These are phyloP conservation scores for Musa schizocarpa DNA, from an alignment of 176 grass and related monocot genomes.

Conservation along the genomic window DNA sequence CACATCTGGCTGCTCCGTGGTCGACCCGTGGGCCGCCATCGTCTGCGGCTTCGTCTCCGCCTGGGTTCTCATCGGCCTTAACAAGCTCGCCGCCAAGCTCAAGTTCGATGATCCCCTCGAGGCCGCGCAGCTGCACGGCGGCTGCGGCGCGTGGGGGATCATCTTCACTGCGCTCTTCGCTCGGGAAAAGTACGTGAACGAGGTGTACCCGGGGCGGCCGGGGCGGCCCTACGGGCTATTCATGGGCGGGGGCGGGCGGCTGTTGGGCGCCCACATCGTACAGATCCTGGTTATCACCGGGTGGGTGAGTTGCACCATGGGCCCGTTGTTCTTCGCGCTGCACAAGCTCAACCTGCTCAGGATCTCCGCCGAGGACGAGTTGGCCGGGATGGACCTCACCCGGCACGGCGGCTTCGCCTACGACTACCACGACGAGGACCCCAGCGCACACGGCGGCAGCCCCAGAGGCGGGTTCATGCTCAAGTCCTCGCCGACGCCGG, in stretches of 20 bases:
- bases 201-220: background rate
- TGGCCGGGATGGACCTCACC: constrained; percentile 2
- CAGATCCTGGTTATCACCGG: background rate
- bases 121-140: constrained; percentile 10
- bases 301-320: constrained; percentile 9
- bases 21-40: constrained; percentile 13
- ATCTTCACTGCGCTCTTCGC: constrained; percentile 7
- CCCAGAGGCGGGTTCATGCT: background rate
- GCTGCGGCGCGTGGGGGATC: constrained; percentile 5
- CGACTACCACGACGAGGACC: background rate
- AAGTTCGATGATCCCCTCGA: constrained; percentile 8
- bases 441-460: background rate
- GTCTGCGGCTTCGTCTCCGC: constrained; percentile 11
- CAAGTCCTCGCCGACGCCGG: background rate
- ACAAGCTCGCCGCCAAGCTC: background rate
- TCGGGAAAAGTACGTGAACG: background rate
- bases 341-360: background rate
- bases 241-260: background rate
- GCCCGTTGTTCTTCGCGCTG: background rate
- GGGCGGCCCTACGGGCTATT: background rate
- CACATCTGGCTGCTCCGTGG: constrained; percentile 9
- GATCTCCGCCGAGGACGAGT: background rate
- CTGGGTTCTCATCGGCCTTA: constrained; percentile 11
- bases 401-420: constrained; percentile 9
- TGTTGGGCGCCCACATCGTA: background rate